These are phyloP conservation scores for Exophiala lecanii-corni DNA, from an alignment of 2,329 filamentous ascomycete genomes.

Conservation along the genomic window DNA sequence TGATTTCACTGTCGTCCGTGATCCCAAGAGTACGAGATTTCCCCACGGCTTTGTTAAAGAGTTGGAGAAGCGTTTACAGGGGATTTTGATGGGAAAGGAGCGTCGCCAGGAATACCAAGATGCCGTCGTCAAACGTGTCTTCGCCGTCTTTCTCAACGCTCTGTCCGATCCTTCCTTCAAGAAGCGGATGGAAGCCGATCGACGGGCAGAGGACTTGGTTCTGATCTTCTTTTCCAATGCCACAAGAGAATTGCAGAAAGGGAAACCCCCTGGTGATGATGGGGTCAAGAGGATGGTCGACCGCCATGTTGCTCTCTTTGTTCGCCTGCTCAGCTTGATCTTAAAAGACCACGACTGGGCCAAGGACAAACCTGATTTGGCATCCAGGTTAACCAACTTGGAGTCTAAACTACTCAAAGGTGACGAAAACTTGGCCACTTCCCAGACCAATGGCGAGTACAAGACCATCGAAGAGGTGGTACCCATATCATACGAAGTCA, in stretches of 20 bases:
- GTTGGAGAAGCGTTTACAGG: conserved; percentile 72
- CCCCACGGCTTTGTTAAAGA: conserved; percentile 67
- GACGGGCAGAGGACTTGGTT: conserved; percentile 85
- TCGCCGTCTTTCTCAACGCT: conserved; percentile 88
- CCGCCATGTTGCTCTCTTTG: conserved; percentile 88
- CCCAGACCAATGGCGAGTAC: conserved; percentile 47
- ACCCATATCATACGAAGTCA: conserved; percentile 84
- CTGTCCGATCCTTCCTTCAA: conserved; percentile 85
- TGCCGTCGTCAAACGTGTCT: conserved; percentile 84
- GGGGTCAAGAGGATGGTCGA: conserved; percentile 89
- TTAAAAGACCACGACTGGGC: conserved; percentile 80
- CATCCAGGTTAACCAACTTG: conserved; percentile 69
- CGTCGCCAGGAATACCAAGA: conserved; percentile 84
- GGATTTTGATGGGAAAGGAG: conserved; percentile 76
- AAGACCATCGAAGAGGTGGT: conserved; percentile 75
- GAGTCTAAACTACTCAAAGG: conserved; percentile 93
- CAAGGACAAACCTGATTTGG: conserved; percentile 78
- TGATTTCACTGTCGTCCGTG: conserved; percentile 68
- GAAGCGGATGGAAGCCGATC: conserved; percentile 88
- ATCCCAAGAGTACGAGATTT: conserved; percentile 65
- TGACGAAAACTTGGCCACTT: conserved; percentile 77
- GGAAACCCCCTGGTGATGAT: conserved; percentile 72
- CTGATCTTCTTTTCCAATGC: conserved; percentile 95
- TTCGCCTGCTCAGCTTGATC: conserved; percentile 75
- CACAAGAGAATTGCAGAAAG: conserved; percentile 81